Base-by-base conservation (phyloP, 23 red algal species). In the Rhodosorus marinus region DNA sequence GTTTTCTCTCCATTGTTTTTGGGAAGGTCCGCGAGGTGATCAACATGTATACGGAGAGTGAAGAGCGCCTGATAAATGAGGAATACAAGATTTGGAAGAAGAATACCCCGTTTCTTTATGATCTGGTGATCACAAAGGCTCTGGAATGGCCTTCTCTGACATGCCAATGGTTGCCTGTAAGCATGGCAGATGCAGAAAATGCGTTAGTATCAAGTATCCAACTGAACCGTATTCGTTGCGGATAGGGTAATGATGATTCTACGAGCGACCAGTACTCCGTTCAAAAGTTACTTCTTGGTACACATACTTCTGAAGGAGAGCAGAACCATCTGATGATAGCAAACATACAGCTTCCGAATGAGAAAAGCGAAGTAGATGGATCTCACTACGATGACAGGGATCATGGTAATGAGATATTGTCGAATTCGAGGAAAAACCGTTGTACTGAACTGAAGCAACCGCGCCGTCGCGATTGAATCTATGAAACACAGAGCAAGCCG, bases 81-180 rank as follows among this genome's bases (percentile, higher is more conserved):
- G 90, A 98, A 49, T 98, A 98, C 65, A 86, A 84, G 58, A 85
- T 98, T 50, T 98, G 90, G 90, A 83, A 86, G 56, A 98, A 98
- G 72, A 98, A 98, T 52, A 98, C 90, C 20, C 90, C 90, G n/a
- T 98, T 98, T 50, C 59, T 98, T 19, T 98, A 98, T 52, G 79
- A 85, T 49, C 48, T 98, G 19, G 72, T 84, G 9, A 50, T 98
- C 2, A 86, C 90, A 6, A 98, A 98, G 66, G 79, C 78, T 11
- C 72, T 98, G 17, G 90, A 98, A 51, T 98, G 90, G 90, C 90
- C 90, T 19, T 98, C 90, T 19, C 66, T 98, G 4, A 98, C 90
- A 14, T 74, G 66, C 48, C 77, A 98, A 58, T 98, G 90, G 90
- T 59, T 98, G 38, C 77, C 90, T 14, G 69, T 46, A 3, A 21